These are phyloP conservation scores for Fragilariopsis cylindrus DNA, from an alignment of 108 stramenopile species.

Conservation along the genomic window DNA sequence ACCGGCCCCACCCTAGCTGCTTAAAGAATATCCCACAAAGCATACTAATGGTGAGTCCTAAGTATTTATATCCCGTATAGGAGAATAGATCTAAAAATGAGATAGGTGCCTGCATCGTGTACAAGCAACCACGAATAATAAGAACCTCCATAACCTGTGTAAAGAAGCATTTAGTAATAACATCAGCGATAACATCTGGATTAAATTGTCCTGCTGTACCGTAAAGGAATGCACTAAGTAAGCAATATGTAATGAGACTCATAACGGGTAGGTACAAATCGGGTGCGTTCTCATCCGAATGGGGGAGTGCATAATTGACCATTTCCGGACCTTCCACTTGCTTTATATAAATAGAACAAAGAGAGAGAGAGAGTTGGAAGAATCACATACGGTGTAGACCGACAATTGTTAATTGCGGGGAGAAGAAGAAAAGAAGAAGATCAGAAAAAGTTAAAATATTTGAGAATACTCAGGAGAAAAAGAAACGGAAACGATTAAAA, in stretches of 20 bases:
- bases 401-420: no score
- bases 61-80: constrained; percentile 91
- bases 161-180: constrained; percentile 85
- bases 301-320: constrained; percentile 74
- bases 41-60: constrained; percentile 83
- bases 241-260: constrained; percentile 93
- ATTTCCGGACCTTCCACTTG: constrained; percentile 32
- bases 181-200: constrained; percentile 91
- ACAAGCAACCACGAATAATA: constrained; percentile 87
- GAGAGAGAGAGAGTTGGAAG: neutral
- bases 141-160: constrained; percentile 90
- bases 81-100: constrained; percentile 72
- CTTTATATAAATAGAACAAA: neutral
- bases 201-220: constrained; percentile 88
- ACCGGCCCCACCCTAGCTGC: constrained; percentile 62
- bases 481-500: no score
- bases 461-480: no score
- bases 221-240: constrained; percentile 90
- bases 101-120: constrained; percentile 78
- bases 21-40: constrained; percentile 64
- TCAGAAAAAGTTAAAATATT: no score
- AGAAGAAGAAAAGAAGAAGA: no score
- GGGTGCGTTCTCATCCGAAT: constrained; percentile 92
- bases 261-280: constrained; percentile 97
- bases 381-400: no score